Base-by-base conservation (phyloP, 768 basidiomycete species). In the Hirschioporus abietinus region DNA sequence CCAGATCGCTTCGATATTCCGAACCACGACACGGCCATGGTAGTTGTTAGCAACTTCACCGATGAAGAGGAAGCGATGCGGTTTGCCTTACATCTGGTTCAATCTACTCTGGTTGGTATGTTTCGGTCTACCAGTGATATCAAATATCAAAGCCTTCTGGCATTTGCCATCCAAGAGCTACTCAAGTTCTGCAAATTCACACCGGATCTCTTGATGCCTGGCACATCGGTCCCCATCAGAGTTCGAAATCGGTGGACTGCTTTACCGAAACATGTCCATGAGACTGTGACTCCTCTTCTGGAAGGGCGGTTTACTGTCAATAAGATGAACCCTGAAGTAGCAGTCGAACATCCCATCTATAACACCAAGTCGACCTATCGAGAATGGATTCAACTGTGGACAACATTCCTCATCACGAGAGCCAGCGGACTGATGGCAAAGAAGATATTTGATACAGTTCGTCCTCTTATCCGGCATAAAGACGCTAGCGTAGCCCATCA, bases 381-480 rank as follows among this genome's bases (percentile, higher is more conserved):
- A 58, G 96, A 99, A 76, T 99, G 97, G 97, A 85, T 99, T 35
- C 95, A 96, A 70, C 74, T 85, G 0, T 99, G 96, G 95, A 88
- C 94, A 1, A 81, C 84, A 10, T 83, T 93, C 74, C 84, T 99
- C 36, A 92, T 98, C 65, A 81, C 84, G 12, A 84, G 80, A 66
- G 87, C 84, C 7, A 82, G 86, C 1, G 86, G 87, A 23, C 69
- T 70, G 1, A 81, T 79, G 63, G 92, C 93, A 17, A 80, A 82
- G 69, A 77, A 73, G 23, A 87, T 99, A 35, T 99, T 99, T 73
- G 78, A 83, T 9, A 87, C 89, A 8, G 93, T 97, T 72, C 84
- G 87, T 25, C 85, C 88, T 12, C 88, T 91, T 0, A 83, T 98
- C 25, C 84, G 88, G 35, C 91, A 89, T 72, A 93, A 92, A 70